A percentile compares a stretch with the other conserved stretches of the same genome.
Conservation (phyloP, 2,329 filamentous ascomycete genomes). For the Fusarium oxysporum region DNA sequence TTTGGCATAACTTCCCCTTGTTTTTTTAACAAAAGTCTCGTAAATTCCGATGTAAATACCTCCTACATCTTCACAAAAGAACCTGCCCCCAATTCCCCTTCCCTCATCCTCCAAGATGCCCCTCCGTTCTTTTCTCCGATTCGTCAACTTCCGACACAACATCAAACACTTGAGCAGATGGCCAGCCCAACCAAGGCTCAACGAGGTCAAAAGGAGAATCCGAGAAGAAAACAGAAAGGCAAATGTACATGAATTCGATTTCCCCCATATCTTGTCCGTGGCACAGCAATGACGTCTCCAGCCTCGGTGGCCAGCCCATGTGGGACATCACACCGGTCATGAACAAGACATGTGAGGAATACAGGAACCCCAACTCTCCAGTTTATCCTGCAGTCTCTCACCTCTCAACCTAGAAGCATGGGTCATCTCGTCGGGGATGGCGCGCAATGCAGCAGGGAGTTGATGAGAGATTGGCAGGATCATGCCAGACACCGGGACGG, state of each 20-base stretch:
- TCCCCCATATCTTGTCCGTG: not conserved
- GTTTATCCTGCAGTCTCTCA: no score
- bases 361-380: not conserved
- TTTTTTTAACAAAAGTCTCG: not conserved
- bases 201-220: not conserved
- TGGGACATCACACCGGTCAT: not conserved
- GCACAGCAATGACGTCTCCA: not conserved
- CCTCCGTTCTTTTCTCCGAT: not conserved
- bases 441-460: no score
- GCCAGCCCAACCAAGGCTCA: not conserved
- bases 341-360: not conserved
- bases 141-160: not conserved
- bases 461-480: no score
- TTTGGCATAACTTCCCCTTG: accelerated
- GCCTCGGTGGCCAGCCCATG: not conserved
- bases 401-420: not conserved
- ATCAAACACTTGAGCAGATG: not conserved
- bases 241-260: not conserved
- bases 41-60: not conserved
- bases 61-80: not conserved
- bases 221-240: not conserved
- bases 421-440: not conserved
- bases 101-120: not conserved
- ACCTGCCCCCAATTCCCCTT: not conserved
- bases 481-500: no score